These are phyloP conservation scores for Plenodomus biglobosus DNA, from an alignment of 2,329 filamentous ascomycete genomes.

Conservation along the genomic window DNA sequence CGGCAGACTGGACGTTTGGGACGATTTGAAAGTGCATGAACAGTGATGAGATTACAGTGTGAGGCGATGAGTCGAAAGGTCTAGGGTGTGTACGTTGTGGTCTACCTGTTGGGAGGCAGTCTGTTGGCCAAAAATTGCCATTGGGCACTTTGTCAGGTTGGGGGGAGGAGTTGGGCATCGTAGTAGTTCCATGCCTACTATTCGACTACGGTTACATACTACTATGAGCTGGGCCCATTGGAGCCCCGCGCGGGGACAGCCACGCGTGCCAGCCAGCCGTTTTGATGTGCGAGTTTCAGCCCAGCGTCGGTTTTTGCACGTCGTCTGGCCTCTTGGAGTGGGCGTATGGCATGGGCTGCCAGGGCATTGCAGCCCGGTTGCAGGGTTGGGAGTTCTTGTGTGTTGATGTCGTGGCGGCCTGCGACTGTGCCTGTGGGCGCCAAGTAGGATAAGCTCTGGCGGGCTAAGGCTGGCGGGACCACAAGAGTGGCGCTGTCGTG, in stretches of 20 bases:
- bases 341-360: neutral
- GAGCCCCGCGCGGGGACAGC: constrained; percentile 12
- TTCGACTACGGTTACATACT: neutral
- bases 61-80: constrained; percentile 1
- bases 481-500: too few relatives aligned
- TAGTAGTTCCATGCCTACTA: constrained; percentile 3
- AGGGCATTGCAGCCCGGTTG: neutral
- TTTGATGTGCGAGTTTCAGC: too few relatives aligned
- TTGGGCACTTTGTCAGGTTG: neutral
- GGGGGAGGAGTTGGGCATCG: neutral
- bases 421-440: too few relatives aligned
- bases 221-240: neutral
- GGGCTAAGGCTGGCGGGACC: constrained; percentile 17
- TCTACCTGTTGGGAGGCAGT: neutral
- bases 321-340: neutral
- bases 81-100: too few relatives aligned
- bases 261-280: neutral
- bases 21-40: constrained; percentile 13
- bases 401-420: constrained; percentile 14
- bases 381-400: constrained; percentile 4
- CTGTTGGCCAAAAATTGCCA: neutral
- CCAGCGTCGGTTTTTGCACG: too few relatives aligned
- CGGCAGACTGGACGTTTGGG: constrained; percentile 38
- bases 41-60: neutral
- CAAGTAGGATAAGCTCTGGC: constrained; percentile 21